Base-by-base conservation (phyloP, 441 rosid genomes). In the Corymbia calophylla region DNA sequence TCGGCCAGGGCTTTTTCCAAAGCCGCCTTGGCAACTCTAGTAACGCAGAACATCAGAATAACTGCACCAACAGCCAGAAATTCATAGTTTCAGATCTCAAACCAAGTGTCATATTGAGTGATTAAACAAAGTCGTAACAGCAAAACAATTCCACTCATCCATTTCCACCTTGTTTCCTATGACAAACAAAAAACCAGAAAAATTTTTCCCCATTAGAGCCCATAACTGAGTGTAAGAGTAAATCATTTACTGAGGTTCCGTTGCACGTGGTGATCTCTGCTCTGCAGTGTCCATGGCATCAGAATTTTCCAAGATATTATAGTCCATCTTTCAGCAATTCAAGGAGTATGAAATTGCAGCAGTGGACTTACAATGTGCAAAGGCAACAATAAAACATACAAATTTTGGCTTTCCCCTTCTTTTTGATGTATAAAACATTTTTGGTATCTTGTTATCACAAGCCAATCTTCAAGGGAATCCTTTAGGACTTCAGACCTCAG, bases 1-100 rank as follows among this genome's bases (percentile, higher is more conserved):
- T 97, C 99, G 0, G 98, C 98, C 95, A 98, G 92, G 64, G 99
- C 99, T 93, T 96, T 98, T 51, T 94, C 96, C 91, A 98, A 91
- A 49, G 99, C 98, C n/a, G 96, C 90, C 93, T 95, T 95, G n/a
- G 99, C 99, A 4, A 96, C 99, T 92, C 93, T 98, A 0, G 98
- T 97, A 31, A 96, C 97, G 62, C 96, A 94, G n/a, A 92, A 91
- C 92, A 98, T 96, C 87, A 98, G 91, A 80, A 97, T 73, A 92
- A 92, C 99, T 98, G 98, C 94, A 93, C 51, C 84, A 15, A 87
- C 18, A 70, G 23, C 73, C 31, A 64, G 87, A 89, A 89, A 39
- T 44, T 23, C 84, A 77, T 13, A 77, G 18, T 44, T 44, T 77
- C 51, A 77, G 84, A 44, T 77, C n/a, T 77, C 51, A 77, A 39